Evolutionary conservation across 164 flowering plant species (phyloP).

Genomic region (Pachysandra terminalis): DNA sequence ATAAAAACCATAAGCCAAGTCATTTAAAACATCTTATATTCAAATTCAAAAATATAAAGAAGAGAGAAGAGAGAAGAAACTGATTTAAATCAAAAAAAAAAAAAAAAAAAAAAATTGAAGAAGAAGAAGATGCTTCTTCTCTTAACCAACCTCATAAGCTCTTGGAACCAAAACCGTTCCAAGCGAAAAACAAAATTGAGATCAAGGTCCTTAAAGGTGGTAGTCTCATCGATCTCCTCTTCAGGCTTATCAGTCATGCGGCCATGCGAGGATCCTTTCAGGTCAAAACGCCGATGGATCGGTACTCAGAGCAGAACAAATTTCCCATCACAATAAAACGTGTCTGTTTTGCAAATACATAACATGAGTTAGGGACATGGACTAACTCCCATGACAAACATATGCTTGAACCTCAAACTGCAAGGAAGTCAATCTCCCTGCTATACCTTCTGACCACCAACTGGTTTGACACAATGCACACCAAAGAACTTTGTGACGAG

Average conservation of each 20-base stretch:
- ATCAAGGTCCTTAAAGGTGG: slow-evolving; percentile 77
- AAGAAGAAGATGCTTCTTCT: background rate
- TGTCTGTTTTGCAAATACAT: slow-evolving; percentile 35
- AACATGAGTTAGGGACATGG: background rate
- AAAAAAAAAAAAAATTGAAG: background rate
- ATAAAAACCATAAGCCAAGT: background rate
- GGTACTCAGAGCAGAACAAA: slow-evolving; percentile 69
- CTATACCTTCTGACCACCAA: slow-evolving; percentile 70
- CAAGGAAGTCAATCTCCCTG: background rate
- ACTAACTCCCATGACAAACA: background rate
- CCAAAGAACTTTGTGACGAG: slow-evolving; percentile 74
- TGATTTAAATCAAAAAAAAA: background rate
- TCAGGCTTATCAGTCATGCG: slow-evolving; percentile 62
- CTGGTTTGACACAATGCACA: slow-evolving; percentile 76
- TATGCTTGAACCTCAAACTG: background rate
- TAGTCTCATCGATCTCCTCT: slow-evolving; percentile 69
- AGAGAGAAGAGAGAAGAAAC: background rate
- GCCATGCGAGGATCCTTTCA: slow-evolving; percentile 81
- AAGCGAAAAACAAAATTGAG: slow-evolving; percentile 71
- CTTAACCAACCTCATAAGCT: slow-evolving; percentile 53
- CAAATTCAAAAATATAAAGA: background rate
- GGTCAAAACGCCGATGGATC: slow-evolving; percentile 72
- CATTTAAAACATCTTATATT: background rate
- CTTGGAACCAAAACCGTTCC: slow-evolving; percentile 51
- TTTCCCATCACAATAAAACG: slow-evolving; percentile 82